phyloP scores from a whole-genome alignment of 2,329 filamentous ascomycete species.

The Ophiostoma piceae region DNA sequence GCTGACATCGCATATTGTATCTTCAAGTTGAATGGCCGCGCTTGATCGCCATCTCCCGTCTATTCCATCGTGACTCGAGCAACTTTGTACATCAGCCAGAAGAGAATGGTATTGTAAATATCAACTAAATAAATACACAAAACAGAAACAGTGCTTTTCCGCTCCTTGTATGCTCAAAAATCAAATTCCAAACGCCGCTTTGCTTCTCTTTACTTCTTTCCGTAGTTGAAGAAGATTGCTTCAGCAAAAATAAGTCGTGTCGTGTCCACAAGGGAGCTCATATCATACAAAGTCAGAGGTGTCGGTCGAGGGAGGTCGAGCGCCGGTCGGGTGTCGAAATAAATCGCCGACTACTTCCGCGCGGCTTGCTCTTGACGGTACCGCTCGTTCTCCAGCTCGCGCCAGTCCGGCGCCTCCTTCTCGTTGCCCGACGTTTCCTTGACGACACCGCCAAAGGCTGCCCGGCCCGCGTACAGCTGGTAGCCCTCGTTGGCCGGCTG shows the following conservation, averaged over 20 bases:
- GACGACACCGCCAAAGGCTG: constrained; percentile 60
- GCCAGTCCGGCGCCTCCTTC: constrained; percentile 55
- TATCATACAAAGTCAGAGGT: neutral
- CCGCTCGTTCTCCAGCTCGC: constrained; percentile 60
- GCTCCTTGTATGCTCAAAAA: constrained; percentile 1
- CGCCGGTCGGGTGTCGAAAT: too few relatives aligned
- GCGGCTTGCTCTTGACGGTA: constrained; percentile 35
- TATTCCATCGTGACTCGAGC: neutral
- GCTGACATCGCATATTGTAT: too few relatives aligned
- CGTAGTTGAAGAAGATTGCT: neutral
- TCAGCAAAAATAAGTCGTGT: neutral
- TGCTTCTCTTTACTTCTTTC: neutral
- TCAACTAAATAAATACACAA: too few relatives aligned
- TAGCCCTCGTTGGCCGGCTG: constrained; percentile 39
- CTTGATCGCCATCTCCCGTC: too few relatives aligned
- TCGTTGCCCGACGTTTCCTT: constrained; percentile 65
- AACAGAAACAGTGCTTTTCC: constrained; percentile 6
- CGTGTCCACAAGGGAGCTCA: neutral
- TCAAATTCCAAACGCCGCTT: constrained; percentile 8
- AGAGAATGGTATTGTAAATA: neutral
- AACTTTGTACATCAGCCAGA: neutral
- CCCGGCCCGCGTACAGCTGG: constrained; percentile 74
- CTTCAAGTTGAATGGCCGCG: too few relatives aligned
- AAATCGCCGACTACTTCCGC: neutral
- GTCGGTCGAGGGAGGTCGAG: too few relatives aligned